phyloP scores from a whole-genome alignment of 1,284 basidiomycete species.

The Gymnopus androsaceus region DNA sequence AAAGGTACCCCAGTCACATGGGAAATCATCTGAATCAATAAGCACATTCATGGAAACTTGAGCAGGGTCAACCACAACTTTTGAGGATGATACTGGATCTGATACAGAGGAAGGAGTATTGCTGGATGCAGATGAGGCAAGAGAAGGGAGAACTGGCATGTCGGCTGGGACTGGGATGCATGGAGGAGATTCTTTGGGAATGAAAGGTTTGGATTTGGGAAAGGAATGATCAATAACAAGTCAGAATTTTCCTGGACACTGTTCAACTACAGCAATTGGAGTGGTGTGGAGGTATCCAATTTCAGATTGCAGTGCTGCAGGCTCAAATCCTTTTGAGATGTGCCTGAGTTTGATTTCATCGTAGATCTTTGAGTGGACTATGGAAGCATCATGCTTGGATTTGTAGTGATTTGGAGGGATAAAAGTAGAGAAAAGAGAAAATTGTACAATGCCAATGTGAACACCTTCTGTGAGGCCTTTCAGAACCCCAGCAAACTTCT shows the following conservation, averaged over 20 bases:
- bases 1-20: conserved; percentile 12
- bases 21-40: conserved; percentile 10
- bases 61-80: too few species aligned
- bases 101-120: too few species aligned
- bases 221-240: too few species aligned
- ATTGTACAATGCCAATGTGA: conserved; percentile 5
- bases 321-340: conserved; percentile 1
- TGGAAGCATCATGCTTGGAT: background rate
- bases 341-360: background rate
- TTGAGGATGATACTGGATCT: too few species aligned
- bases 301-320: background rate
- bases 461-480: too few species aligned
- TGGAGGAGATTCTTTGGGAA: too few species aligned
- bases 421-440: background rate
- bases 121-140: too few species aligned
- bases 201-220: too few species aligned
- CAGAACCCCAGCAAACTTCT: too few species aligned
- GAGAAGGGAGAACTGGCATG: too few species aligned
- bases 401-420: conserved; percentile 7
- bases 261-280: conserved; percentile 7
- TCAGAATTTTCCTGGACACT: too few species aligned
- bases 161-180: too few species aligned
- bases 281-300: conserved; percentile 2
- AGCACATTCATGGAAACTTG: conserved; percentile 5
- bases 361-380: background rate